Evolutionary conservation across 148 eudicot genomes (phyloP).

Genomic region (Dianthus caryophyllus): DNA sequence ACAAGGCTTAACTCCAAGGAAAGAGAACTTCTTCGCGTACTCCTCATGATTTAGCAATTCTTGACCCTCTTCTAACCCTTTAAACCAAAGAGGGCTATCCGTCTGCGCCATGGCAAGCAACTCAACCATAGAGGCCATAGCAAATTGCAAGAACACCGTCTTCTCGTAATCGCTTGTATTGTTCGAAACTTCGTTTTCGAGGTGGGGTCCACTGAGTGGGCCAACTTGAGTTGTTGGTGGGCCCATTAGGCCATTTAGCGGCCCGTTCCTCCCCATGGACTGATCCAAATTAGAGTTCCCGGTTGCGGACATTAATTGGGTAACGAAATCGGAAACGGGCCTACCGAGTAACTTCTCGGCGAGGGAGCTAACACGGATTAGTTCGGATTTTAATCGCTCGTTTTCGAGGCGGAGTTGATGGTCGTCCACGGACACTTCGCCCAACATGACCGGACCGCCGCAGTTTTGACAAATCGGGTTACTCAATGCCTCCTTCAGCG

Average conservation of each 20-base stretch:
- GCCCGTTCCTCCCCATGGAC: conserved; percentile 49
- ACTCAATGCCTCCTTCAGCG: conserved; percentile 54
- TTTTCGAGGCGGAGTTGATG: conserved; percentile 56
- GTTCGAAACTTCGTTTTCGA: conserved; percentile 31
- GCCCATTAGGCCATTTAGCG: conserved; percentile 35
- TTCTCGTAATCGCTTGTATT: conserved; percentile 43
- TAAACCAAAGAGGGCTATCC: conserved; percentile 63
- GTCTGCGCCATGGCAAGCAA: conserved; percentile 52
- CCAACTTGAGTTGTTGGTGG: conserved; percentile 22
- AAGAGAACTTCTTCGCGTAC: conserved; percentile 47
- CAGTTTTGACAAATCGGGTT: conserved; percentile 54
- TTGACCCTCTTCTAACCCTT: conserved; percentile 42
- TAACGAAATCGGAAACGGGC: conserved; percentile 36
- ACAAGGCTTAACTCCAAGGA: conserved; percentile 36
- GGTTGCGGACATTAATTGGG: conserved; percentile 24
- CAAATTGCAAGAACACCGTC: conserved; percentile 51
- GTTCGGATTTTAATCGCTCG: conserved; percentile 54
- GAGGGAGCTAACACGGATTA: conserved; percentile 35
- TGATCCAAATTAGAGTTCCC: conserved; percentile 41
- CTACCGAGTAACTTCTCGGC: conserved; percentile 50
- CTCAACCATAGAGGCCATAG: conserved; percentile 71
- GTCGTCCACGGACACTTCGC: conserved; percentile 46
- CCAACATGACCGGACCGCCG: conserved; percentile 47
- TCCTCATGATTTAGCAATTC: conserved; percentile 62
- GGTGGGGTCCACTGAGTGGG: conserved; percentile 39